Evolutionary conservation across 2,329 filamentous ascomycete genomes (phyloP).

Genomic region (Byssochlamys sp.): DNA sequence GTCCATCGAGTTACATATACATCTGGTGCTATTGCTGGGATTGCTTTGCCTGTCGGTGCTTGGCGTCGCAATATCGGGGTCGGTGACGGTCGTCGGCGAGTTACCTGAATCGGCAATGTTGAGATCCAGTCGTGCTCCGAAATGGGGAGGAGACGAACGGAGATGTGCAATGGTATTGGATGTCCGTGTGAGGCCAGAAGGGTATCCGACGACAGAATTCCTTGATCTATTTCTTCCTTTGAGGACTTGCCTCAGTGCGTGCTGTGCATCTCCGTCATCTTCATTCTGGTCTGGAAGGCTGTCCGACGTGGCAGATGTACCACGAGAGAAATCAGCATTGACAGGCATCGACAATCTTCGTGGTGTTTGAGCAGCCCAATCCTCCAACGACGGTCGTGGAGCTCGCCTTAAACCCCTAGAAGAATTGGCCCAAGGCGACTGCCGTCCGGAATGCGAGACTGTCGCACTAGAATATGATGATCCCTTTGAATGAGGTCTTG

Average conservation of each 20-base stretch:
- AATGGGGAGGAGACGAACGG: conserved; percentile 36
- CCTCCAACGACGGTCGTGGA: conserved; percentile 14
- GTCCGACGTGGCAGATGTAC: conserved; percentile 18
- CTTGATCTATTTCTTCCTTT: conserved; percentile 22
- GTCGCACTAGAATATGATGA: conserved; percentile 32
- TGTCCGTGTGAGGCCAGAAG: conserved; percentile 18
- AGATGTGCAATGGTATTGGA: conserved; percentile 27
- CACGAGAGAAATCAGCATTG: conserved; percentile 24
- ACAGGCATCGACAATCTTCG: conserved; percentile 24
- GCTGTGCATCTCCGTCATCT: conserved; percentile 34
- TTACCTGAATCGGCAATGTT: conserved; percentile 31
- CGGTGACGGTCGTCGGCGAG: conserved; percentile 44
- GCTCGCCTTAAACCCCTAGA: conserved; percentile 17
- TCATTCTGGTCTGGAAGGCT: conserved; percentile 19
- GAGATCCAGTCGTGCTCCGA: conserved; percentile 27
- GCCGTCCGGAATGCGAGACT: conserved; percentile 32
- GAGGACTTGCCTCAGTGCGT: conserved; percentile 39
- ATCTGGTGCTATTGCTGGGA: conserved; percentile 46
- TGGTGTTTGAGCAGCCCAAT: conserved; percentile 22
- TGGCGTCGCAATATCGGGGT: conserved; percentile 43
- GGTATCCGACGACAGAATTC: conserved; percentile 21
- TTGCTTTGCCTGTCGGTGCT: conserved; percentile 45
- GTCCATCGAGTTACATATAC: conserved; percentile 47
- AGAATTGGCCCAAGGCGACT: conserved; percentile 33
- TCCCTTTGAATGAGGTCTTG: conserved; percentile 35